Evolutionary conservation across 1,139 yeast genomes (phyloP).

Genomic region (Geotrichum citri-aurantii): DNA sequence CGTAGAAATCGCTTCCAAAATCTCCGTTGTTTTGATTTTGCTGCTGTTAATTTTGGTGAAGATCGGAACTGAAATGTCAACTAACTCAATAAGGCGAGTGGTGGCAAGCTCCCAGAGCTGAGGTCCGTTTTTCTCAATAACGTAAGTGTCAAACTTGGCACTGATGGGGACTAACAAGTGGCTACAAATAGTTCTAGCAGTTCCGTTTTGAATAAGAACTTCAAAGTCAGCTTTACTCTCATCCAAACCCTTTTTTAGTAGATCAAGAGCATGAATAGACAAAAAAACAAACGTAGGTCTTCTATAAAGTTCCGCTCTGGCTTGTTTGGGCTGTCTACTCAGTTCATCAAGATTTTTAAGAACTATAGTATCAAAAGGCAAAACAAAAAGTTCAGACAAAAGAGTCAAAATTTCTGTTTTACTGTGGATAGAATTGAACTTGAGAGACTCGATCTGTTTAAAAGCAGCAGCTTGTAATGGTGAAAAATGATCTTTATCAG

Average conservation of each 20-base stretch:
- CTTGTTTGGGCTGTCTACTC: neutral
- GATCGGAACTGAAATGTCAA: constrained; percentile 19
- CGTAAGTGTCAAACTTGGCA: constrained; percentile 23
- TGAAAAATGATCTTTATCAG: constrained; percentile 33
- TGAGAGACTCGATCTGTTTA: constrained; percentile 25
- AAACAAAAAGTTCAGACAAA: constrained; percentile 23
- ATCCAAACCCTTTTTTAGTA: constrained; percentile 40
- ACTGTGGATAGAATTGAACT: constrained; percentile 15
- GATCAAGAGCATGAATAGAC: constrained; percentile 46
- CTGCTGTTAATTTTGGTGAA: constrained; percentile 16
- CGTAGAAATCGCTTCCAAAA: constrained; percentile 23
- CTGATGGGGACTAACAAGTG: constrained; percentile 22
- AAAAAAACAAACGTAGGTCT: constrained; percentile 62
- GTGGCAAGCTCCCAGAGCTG: constrained; percentile 35
- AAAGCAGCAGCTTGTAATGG: constrained; percentile 33
- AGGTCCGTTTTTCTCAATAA: constrained; percentile 16
- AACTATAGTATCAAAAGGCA: constrained; percentile 28
- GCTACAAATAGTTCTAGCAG: constrained; percentile 36
- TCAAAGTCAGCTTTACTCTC: constrained; percentile 34
- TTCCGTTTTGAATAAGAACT: constrained; percentile 42
- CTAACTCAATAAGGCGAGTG: constrained; percentile 23
- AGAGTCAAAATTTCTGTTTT: constrained; percentile 20
- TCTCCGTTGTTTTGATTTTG: constrained; percentile 20
- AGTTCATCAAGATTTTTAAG: constrained; percentile 31
- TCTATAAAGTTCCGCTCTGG: constrained; percentile 5